Conservation (phyloP, 192 early-diverging fungal genomes). For the Cladochytrium replicatum region DNA sequence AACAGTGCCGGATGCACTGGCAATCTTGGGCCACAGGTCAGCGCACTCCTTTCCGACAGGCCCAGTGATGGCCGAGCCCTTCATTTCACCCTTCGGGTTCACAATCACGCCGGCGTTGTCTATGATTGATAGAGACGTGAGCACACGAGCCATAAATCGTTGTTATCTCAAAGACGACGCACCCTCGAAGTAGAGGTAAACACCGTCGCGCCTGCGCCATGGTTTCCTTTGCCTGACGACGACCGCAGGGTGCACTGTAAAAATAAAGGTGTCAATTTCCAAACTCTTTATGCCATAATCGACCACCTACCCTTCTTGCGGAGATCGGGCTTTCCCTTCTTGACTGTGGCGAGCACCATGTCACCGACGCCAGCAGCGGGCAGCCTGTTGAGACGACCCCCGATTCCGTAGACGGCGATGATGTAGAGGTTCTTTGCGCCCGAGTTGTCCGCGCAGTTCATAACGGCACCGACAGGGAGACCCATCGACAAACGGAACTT, state of each 20-base stretch:
- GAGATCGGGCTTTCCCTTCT: slow-evolving; percentile 99
- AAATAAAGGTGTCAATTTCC: slow-evolving; percentile 4
- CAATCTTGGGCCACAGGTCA: slow-evolving; percentile 99
- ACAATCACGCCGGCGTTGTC: slow-evolving; percentile 99
- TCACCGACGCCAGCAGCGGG: slow-evolving; percentile 98
- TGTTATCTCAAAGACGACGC: background rate
- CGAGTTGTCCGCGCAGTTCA: slow-evolving; percentile 99
- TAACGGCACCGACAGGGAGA: slow-evolving; percentile 90
- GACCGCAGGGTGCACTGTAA: slow-evolving; percentile 91
- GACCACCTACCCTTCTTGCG: slow-evolving; percentile 87
- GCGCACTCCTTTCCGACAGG: slow-evolving; percentile 99
- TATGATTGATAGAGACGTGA: background rate
- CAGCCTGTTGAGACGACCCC: slow-evolving; percentile 92
- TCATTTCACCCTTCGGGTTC: slow-evolving; percentile 99
- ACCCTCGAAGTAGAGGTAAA: slow-evolving; percentile 97
- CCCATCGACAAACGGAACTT: slow-evolving; percentile 99
- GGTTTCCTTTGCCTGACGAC: slow-evolving; percentile 99
- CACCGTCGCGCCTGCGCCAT: slow-evolving; percentile 97
- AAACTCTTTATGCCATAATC: background rate
- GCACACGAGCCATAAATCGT: background rate
- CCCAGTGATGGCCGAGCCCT: slow-evolving; percentile 99
- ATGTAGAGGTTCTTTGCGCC: slow-evolving; percentile 99
- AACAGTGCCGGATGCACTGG: slow-evolving; percentile 49
- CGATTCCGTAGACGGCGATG: slow-evolving; percentile 92
- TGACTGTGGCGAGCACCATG: slow-evolving; percentile 98